Evolutionary conservation across 176 grass and related monocot species (phyloP).

Genomic region (Thalia dealbata): DNA sequence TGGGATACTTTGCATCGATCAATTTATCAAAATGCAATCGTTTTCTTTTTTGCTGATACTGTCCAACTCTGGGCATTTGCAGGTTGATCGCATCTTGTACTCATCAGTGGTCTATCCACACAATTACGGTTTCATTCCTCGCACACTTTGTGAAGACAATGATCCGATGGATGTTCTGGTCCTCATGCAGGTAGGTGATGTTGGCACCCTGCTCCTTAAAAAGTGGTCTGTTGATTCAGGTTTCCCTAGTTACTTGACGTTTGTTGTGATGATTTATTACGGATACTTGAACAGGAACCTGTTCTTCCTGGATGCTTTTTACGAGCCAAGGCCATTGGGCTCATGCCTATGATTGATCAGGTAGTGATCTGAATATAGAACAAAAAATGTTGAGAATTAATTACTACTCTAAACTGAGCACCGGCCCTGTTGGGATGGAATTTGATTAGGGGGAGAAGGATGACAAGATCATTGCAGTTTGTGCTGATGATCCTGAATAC

Average conservation of each 20-base stretch:
- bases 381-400: too few relatives aligned
- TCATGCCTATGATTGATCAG: slow-evolving; percentile 85
- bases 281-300: slow-evolving; percentile 33
- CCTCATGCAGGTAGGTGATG: slow-evolving; percentile 68
- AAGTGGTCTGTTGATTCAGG: neutral
- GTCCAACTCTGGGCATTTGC: neutral
- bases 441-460: slow-evolving; percentile 61
- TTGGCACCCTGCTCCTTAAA: neutral
- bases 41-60: neutral
- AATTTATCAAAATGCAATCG: neutral
- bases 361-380: slow-evolving; percentile 5
- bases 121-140: slow-evolving; percentile 89
- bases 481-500: slow-evolving; percentile 64
- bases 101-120: slow-evolving; percentile 94
- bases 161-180: slow-evolving; percentile 92
- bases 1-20: neutral
- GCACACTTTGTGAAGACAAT: slow-evolving; percentile 90
- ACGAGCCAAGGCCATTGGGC: slow-evolving; percentile 57
- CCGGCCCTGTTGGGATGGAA: neutral
- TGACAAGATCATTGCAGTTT: slow-evolving; percentile 81
- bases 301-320: slow-evolving; percentile 64
- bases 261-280: neutral
- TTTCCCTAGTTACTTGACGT: neutral
- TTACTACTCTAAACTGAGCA: neutral
- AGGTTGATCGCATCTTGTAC: slow-evolving; percentile 81